These are phyloP conservation scores for Durotheca rogersii DNA, from an alignment of 495 filamentous ascomycete genomes.

Conservation along the genomic window DNA sequence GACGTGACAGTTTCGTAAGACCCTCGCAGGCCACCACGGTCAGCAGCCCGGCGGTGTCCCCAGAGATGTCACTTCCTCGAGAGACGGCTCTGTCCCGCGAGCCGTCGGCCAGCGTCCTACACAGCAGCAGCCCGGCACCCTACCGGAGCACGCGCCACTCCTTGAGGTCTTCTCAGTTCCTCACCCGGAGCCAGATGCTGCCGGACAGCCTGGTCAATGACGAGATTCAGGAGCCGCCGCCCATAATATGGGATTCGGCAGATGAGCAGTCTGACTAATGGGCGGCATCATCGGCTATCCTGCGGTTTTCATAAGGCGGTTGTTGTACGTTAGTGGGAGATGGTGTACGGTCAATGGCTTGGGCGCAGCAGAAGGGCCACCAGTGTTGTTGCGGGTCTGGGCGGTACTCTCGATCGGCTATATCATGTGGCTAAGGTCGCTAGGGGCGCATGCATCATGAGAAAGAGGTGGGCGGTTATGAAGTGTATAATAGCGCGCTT, in stretches of 20 bases:
- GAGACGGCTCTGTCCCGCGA: conserved; percentile 18
- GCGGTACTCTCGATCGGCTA: too few relatives aligned
- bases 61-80: conserved; percentile 33
- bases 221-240: conserved; percentile 45
- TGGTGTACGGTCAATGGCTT: too few relatives aligned
- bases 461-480: too few relatives aligned
- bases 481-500: too few relatives aligned
- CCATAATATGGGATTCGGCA: conserved; percentile 47
- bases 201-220: conserved; percentile 56
- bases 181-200: conserved; percentile 52
- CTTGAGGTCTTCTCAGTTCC: conserved; percentile 44
- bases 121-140: conserved; percentile 24
- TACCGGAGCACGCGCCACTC: conserved; percentile 25
- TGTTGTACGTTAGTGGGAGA: not conserved
- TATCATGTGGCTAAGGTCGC: too few relatives aligned
- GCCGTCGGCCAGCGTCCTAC: not conserved
- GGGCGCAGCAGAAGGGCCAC: too few relatives aligned
- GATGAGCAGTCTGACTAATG: conserved; percentile 41
- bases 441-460: too few relatives aligned
- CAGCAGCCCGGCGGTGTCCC: conserved; percentile 36
- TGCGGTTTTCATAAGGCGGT: not conserved
- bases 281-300: not conserved
- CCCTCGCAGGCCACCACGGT: conserved; percentile 51
- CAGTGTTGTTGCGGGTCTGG: too few relatives aligned
- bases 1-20: conserved; percentile 21